Evolutionary conservation across 352 stramenopile genomes (phyloP).

Genomic region (Globisporangium abappressorium): DNA sequence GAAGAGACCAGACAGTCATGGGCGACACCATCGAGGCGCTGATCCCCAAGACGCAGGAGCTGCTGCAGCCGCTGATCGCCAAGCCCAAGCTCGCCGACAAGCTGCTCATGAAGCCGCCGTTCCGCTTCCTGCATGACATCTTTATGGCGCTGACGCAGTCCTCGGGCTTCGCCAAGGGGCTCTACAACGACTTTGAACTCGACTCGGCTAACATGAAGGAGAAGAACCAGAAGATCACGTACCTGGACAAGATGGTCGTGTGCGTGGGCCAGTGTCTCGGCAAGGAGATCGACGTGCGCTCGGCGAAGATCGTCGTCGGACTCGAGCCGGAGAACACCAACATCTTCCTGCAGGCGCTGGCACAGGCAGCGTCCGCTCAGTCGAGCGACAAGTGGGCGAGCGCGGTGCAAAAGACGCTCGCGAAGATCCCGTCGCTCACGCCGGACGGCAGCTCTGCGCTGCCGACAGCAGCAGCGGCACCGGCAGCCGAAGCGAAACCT

Average conservation of each 20-base stretch:
- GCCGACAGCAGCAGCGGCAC: constrained; percentile 8
- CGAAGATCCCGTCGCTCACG: constrained; percentile 61
- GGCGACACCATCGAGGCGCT: constrained; percentile 58
- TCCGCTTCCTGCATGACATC: constrained; percentile 96
- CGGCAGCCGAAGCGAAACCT: constrained; percentile 26
- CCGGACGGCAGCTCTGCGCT: constrained; percentile 37
- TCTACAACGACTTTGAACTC: constrained; percentile 82
- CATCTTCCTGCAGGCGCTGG: constrained; percentile 69
- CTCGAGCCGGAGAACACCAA: constrained; percentile 87
- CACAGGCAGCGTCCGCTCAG: constrained; percentile 47
- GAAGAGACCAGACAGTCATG: constrained; percentile 26
- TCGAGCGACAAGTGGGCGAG: constrained; percentile 58
- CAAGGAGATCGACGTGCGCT: constrained; percentile 68
- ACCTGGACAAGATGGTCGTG: constrained; percentile 87
- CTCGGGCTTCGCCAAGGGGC: constrained; percentile 85
- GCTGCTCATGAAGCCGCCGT: constrained; percentile 94
- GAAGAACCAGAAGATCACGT: constrained; percentile 82
- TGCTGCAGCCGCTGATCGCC: constrained; percentile 87
- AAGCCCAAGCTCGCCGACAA: constrained; percentile 96
- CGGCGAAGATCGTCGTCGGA: constrained; percentile 83
- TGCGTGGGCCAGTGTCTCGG: constrained; percentile 66
- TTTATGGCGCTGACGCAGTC: constrained; percentile 83
- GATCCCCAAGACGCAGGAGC: constrained; percentile 75
- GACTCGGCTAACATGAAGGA: constrained; percentile 85
- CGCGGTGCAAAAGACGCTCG: constrained; percentile 58